Conservation (phyloP, 108 stramenopile genomes). For the Cyclotella kingstonii region DNA sequence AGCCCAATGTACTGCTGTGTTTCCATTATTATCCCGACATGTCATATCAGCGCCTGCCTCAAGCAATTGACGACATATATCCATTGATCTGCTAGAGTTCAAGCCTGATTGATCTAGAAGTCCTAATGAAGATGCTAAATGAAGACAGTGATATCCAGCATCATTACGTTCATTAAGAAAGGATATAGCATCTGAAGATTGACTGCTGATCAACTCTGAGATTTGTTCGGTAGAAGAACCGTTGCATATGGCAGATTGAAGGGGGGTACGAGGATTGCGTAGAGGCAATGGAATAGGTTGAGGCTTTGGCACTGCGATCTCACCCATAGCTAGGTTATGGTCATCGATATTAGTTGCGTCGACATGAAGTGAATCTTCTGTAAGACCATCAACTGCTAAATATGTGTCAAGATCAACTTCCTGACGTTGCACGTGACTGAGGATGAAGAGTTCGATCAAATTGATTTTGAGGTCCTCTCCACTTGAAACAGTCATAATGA, state of each 20-base stretch:
- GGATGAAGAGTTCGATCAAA: neutral
- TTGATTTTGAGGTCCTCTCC: neutral
- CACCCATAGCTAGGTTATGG: neutral
- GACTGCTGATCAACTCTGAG: conserved; percentile 34
- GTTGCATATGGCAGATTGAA: conserved; percentile 73
- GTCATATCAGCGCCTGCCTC: conserved; percentile 59
- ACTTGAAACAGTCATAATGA: too few species aligned
- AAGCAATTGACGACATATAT: conserved; percentile 57
- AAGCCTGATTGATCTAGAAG: conserved; percentile 41
- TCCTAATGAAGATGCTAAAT: conserved; percentile 63
- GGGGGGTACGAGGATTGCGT: conserved; percentile 34
- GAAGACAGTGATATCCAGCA: conserved; percentile 68
- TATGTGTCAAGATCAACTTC: too few species aligned
- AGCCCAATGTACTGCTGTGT: conserved; percentile 84
- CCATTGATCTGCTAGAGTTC: conserved; percentile 33
- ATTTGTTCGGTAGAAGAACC: conserved; percentile 61
- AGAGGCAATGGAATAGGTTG: conserved; percentile 19
- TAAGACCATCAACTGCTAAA: too few species aligned
- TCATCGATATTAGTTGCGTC: neutral
- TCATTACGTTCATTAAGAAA: conserved; percentile 48
- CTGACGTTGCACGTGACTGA: conserved; percentile 16
- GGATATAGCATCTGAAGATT: conserved; percentile 15
- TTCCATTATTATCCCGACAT: conserved; percentile 61
- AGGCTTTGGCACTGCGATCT: neutral
- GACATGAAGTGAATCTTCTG: neutral